Conservation (phyloP, 73 alveolate genomes). For the Uronychia setigera region DNA sequence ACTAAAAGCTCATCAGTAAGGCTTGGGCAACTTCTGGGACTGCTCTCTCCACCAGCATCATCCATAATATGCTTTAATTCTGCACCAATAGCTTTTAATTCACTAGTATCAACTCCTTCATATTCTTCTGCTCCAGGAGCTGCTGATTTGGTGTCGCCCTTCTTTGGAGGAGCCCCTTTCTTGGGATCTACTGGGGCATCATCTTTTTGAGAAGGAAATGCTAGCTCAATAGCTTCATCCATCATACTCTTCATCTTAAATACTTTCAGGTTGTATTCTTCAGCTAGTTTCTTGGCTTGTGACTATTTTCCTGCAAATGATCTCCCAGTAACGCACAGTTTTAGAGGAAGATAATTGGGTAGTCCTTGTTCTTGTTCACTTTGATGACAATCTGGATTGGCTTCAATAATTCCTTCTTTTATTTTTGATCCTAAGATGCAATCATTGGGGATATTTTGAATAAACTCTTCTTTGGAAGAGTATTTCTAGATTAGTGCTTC, state of each 20-base stretch:
- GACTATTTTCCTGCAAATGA: conserved; percentile 47
- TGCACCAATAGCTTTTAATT: conserved; percentile 28
- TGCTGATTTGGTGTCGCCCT: conserved; percentile 9
- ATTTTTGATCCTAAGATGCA: neutral
- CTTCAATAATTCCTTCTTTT: neutral
- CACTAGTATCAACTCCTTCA: conserved; percentile 36
- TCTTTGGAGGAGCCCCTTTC: conserved; percentile 19
- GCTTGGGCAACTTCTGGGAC: conserved; percentile 12
- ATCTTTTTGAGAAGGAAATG: conserved; percentile 30
- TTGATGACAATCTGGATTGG: neutral
- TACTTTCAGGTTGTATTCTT: conserved; percentile 58
- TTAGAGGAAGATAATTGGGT: conserved; percentile 60
- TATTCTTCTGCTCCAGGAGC: conserved; percentile 26
- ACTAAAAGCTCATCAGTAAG: conserved; percentile 24
- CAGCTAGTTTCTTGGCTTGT: conserved; percentile 40
- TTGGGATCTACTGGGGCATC: conserved; percentile 25
- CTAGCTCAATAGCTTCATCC: conserved; percentile 52
- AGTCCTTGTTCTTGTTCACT: neutral
- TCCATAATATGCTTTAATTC: conserved; percentile 18
- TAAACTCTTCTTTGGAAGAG: neutral
- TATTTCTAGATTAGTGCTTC: neutral
- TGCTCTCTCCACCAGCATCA: conserved; percentile 17
- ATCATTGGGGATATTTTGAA: neutral
- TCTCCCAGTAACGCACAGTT: conserved; percentile 53
- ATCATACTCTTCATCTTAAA: conserved; percentile 49